Percentiles rank a stretch among this genome's conserved stretches.
These are phyloP conservation scores for Magnolia changhungtana DNA, from an alignment of 164 flowering plant species.

Conservation along the genomic window DNA sequence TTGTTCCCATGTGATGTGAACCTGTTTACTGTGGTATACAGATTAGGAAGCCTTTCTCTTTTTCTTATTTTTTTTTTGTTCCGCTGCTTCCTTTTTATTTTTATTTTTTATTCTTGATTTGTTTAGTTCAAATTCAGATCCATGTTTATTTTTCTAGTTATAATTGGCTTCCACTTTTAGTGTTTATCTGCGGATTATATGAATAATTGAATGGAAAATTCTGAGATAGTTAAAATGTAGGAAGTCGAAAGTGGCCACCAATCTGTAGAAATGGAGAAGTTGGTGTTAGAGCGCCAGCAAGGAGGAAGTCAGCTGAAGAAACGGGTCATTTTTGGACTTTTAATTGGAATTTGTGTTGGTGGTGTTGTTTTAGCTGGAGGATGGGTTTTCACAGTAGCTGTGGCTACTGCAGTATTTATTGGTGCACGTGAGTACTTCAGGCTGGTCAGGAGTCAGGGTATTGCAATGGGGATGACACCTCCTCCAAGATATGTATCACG, in stretches of 20 bases:
- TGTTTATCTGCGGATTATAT: not conserved
- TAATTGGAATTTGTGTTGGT: slow-evolving; percentile 36
- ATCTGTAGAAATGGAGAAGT: slow-evolving; percentile 18
- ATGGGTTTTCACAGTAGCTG: slow-evolving; percentile 66
- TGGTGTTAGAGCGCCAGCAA: slow-evolving; percentile 29
- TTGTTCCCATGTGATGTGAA: not conserved
- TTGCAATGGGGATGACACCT: slow-evolving; percentile 93
- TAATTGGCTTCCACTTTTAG: not conserved
- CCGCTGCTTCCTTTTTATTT: not conserved
- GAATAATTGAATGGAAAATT: slow-evolving; percentile 5
- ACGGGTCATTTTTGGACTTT: slow-evolving; percentile 79
- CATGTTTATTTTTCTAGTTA: not conserved
- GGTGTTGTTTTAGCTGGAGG: slow-evolving; percentile 52
- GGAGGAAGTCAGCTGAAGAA: slow-evolving; percentile 72
- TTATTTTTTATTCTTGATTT: not conserved
- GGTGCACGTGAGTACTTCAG: slow-evolving; percentile 91
- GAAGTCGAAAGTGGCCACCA: slow-evolving; percentile 31
- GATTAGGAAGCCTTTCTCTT: too few species aligned
- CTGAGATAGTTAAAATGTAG: slow-evolving; percentile 44
- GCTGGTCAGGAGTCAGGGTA: slow-evolving; percentile 84
- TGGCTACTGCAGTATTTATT: slow-evolving; percentile 68
- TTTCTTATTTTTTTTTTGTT: too few species aligned
- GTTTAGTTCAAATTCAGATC: not conserved
- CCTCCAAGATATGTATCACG: slow-evolving; percentile 96
- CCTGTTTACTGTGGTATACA: not conserved